Evolutionary conservation across 2,329 filamentous ascomycete genomes (phyloP).

Genomic region (Cladosporium sp.): DNA sequence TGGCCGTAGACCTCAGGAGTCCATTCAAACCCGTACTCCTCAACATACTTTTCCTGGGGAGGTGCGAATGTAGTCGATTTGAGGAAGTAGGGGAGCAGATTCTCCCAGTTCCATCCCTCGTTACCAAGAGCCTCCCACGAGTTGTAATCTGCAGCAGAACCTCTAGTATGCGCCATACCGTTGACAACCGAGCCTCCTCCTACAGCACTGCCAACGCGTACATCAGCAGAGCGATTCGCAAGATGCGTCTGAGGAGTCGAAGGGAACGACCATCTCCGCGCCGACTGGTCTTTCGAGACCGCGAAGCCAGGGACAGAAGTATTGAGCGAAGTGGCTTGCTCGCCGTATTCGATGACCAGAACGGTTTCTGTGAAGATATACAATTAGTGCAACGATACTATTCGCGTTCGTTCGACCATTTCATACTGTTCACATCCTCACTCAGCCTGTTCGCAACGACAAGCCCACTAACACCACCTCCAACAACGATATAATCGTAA

Average conservation of each 20-base stretch:
- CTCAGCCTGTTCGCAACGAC: constrained; percentile 35
- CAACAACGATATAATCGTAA: constrained; percentile 39
- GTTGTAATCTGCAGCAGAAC: background rate
- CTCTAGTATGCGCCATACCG: constrained; percentile 9
- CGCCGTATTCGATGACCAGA: constrained; percentile 8
- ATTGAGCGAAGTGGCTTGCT: background rate
- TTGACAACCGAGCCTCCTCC: constrained; percentile 5
- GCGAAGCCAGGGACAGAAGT: constrained; percentile 7
- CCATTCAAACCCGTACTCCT: constrained; percentile 6
- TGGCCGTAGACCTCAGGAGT: constrained; percentile 1
- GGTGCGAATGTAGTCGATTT: constrained; percentile 25
- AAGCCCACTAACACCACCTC: constrained; percentile 36
- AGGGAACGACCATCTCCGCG: background rate
- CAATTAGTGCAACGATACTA: background rate
- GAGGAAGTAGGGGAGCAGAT: constrained; percentile 31
- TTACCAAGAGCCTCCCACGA: constrained; percentile 32
- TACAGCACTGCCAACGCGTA: constrained; percentile 1
- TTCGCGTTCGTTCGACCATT: too few relatives aligned
- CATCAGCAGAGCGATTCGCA: background rate
- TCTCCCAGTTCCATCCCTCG: constrained; percentile 38
- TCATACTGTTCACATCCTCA: constrained; percentile 6
- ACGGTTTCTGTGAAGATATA: background rate
- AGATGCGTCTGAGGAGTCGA: constrained; percentile 4
- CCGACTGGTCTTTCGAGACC: constrained; percentile 2
- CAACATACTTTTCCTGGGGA: background rate